Base-by-base conservation (phyloP, 2,329 filamentous ascomycete genomes). In the Xylariomycetidae sp. region DNA sequence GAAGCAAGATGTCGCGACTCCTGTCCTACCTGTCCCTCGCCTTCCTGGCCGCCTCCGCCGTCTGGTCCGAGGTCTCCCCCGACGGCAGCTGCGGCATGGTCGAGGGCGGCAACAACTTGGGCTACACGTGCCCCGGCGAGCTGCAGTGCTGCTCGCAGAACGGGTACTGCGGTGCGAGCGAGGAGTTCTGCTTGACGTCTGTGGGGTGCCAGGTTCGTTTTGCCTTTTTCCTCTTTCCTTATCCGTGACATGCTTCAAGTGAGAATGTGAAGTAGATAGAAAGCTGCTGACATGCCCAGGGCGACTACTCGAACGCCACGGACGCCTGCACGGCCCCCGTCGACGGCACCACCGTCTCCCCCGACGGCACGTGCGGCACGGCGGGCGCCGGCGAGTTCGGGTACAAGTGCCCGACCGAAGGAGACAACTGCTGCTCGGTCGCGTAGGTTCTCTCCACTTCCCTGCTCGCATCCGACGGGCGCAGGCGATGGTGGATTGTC, bases 331-430 rank as follows among this genome's bases (percentile, higher is more conserved):
- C 37, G 23, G 40, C 49, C 13, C 54, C 53, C 19, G 40, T 45
- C 16, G 41, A 49, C 9, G 52, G 48, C 3, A 43, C 43, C 5
- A 50, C 48, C n/a, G 28, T 55, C 25, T 49, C 50, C 1, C 36
- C 52, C n/a, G 54, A 58, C 28, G 53, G 53, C 6, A 58, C 54
- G 0, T 58, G 54, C 29, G 53, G 54, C 4, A 35, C 37, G 2
- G 44, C 39, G 4, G 52, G 46, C 1, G 50, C 35, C 4, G 54
- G 53, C 5, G 45, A 48, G 37, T 41, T 40, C 7, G 54, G 53
- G 9, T 58, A 58, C 26, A 40, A 40, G 19, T 58, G 54, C 22
- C 47, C 53, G 3, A 37, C 32, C 1, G 43, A 43, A 5, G 47
- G 38, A 4, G 35, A 35, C 2, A 48, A 40, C 4, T 58, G 54